Evolutionary conservation across 139 green algal species (phyloP), one percentile per base, ranked within the genome.

Genomic region (Volvox africanus): DNA sequence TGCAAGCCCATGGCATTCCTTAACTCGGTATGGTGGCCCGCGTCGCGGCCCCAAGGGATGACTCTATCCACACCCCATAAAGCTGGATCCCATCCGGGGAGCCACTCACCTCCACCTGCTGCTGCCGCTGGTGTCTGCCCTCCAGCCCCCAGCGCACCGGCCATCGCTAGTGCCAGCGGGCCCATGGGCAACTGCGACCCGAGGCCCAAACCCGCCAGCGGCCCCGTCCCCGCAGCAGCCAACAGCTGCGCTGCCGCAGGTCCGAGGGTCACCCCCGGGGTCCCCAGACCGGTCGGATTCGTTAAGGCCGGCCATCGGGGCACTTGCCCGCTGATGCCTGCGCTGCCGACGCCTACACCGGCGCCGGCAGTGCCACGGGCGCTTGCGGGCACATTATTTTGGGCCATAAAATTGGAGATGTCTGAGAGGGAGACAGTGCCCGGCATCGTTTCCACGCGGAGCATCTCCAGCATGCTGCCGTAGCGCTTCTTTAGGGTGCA

Each of bases 401-500:
- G 67, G 2, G 62, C 32, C 33, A 88, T 79, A 32, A 89, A 17
- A 30, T 82, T 71, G 17, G 55, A 21, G 18, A 89, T 71, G 37
- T 80, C 85, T 0, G 69, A 50, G 17, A 89, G 20, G 18, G 85
- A 61, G 0, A 89, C 11, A 26, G 50, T 11, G 35, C 22, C 73
- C 12, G 36, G 55, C 67, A 44, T 71, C n/a, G 28, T 24, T 33
- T 89, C 85, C 19, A 17, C 0, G 21, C 44, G 69, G 28, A 89
- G 69, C 14, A 55, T 36, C 28, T 67, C 69, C 69, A 82, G 30
- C 68, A 82, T 82, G 44, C 61, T 18, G n/a, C 35, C 32, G 44
- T 82, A 80, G 32, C 73, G 73, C 73, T 90, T 90, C 55, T 83
- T 90, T 22, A 90, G 86, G 9, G 86, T 90, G 73, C 86, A 90